Percentiles rank a stretch among this genome's conserved stretches.
These are phyloP conservation scores for Malus domestica DNA, from an alignment of 306 rosid genomes.

Conservation along the genomic window ASM211411v1 NC_041799.1:37716001-37716500, in stretches of 20 bases:
- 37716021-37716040: conserved; percentile 41
- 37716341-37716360: conserved; percentile 8
- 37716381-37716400: conserved; percentile 15
- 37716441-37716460: conserved; percentile 3
- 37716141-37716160: conserved; percentile 29
- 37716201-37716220: conserved; percentile 15
- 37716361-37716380: conserved; percentile 21
- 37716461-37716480: not conserved
- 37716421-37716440: not conserved
- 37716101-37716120: conserved; percentile 16
- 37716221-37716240: conserved; percentile 37
- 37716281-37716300: conserved; percentile 17
- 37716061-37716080: conserved; percentile 25
- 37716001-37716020: conserved; percentile 14
- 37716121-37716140: conserved; percentile 32
- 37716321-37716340: conserved; percentile 26
- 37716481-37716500: conserved; percentile 22
- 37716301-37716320: conserved; percentile 22
- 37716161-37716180: conserved; percentile 13
- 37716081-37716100: conserved; percentile 24
- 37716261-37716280: conserved; percentile 18
- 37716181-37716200: conserved; percentile 27
- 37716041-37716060: conserved; percentile 20
- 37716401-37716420: conserved; percentile 26
- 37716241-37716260: conserved; percentile 18